A percentile compares a stretch with the other conserved stretches of the same genome.
Conservation (phyloP, 1,284 basidiomycete genomes). For the Rhodotorula sp. region DNA sequence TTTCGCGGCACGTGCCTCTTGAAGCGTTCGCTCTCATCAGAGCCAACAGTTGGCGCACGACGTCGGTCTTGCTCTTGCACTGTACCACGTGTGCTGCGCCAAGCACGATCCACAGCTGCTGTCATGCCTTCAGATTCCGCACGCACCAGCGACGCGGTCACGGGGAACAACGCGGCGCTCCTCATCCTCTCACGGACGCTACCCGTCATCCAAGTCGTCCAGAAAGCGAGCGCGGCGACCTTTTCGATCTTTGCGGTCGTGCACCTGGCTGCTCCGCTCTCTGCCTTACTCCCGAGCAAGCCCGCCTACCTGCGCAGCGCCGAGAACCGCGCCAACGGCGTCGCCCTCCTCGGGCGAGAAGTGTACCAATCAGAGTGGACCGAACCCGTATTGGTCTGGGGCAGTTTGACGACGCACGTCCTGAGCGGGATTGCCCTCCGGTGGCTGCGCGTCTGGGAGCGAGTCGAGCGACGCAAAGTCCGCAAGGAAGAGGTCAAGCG, state of each 20-base stretch:
- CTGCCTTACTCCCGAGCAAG: constrained; percentile 26
- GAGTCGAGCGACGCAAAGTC: constrained; percentile 21
- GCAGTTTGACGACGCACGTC: constrained; percentile 36
- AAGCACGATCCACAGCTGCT: no score
- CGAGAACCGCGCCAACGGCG: constrained; percentile 33
- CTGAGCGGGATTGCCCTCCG: constrained; percentile 29
- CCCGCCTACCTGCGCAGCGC: constrained; percentile 11
- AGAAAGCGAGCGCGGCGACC: constrained; percentile 30
- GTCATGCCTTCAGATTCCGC: not conserved
- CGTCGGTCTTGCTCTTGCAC: no score
- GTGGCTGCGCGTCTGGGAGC: constrained; percentile 13
- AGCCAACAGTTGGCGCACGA: no score
- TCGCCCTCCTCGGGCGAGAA: constrained; percentile 41
- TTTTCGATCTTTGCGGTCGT: constrained; percentile 41
- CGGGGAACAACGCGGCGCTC: not conserved
- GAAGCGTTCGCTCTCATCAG: no score
- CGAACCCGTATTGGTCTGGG: constrained; percentile 41
- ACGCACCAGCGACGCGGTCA: not conserved
- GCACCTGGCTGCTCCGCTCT: constrained; percentile 38
- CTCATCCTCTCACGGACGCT: not conserved
- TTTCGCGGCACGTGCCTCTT: no score
- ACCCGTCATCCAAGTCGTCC: constrained; percentile 16
- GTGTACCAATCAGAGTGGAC: constrained; percentile 38
- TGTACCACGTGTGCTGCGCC: no score
- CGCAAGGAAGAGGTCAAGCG: constrained; percentile 11